Evolutionary conservation across 345 rosid genomes (phyloP).

Genomic region (Aquilaria malaccensis): DNA sequence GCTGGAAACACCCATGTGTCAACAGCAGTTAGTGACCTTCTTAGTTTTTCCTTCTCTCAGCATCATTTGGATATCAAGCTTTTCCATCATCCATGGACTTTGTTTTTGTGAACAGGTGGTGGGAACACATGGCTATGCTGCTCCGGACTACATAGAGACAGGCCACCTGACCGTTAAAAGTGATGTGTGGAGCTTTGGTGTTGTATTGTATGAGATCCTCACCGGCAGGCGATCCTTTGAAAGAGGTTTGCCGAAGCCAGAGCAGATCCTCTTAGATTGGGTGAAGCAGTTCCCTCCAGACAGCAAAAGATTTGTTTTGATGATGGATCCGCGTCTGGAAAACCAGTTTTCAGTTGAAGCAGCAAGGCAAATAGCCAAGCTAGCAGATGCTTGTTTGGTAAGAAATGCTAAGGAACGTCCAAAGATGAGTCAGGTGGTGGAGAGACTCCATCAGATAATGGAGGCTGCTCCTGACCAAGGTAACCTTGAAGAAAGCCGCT

Average conservation of each 20-base stretch:
- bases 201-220: constrained; percentile 72
- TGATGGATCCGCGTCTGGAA: constrained; percentile 64
- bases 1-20: constrained; percentile 80
- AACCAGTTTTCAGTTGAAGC: constrained; percentile 38
- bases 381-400: constrained; percentile 64
- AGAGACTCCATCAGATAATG: constrained; percentile 42
- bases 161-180: constrained; percentile 74
- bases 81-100: background rate
- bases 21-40: constrained; percentile 57
- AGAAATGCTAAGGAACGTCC: constrained; percentile 71
- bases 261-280: constrained; percentile 70
- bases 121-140: constrained; percentile 89
- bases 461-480: constrained; percentile 25
- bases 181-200: constrained; percentile 91
- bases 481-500: constrained; percentile 7
- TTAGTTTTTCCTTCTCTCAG: background rate
- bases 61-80: background rate
- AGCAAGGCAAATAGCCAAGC: constrained; percentile 55
- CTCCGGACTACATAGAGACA: constrained; percentile 81
- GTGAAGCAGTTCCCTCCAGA: constrained; percentile 63
- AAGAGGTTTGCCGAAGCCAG: constrained; percentile 53
- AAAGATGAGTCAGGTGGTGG: constrained; percentile 54
- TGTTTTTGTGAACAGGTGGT: constrained; percentile 42
- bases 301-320: constrained; percentile 45
- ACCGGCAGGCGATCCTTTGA: constrained; percentile 75